phyloP scores from a whole-genome alignment of 2,329 filamentous ascomycete genomes.

The Karstenula rhodostoma region DNA sequence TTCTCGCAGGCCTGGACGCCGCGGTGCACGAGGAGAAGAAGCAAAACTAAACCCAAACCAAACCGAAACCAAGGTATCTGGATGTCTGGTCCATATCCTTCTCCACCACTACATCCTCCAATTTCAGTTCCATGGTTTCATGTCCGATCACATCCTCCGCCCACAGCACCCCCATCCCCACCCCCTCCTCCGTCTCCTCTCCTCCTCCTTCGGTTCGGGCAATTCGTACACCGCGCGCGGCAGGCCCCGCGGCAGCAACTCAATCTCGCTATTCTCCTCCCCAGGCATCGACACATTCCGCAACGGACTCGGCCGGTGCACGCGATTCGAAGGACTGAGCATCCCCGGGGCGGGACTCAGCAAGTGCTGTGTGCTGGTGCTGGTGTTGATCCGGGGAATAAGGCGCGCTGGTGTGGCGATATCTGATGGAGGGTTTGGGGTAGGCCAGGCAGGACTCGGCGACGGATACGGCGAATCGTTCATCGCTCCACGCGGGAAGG shows the following conservation, averaged over 20 bases:
- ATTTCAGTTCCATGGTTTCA: background rate
- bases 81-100: background rate
- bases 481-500: background rate
- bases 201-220: background rate
- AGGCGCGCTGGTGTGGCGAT: background rate
- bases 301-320: background rate
- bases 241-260: background rate
- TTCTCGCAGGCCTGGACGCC: constrained; percentile 65
- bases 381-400: background rate
- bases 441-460: background rate
- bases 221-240: background rate
- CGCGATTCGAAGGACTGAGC: background rate
- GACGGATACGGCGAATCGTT: background rate
- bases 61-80: background rate
- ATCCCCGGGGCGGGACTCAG: background rate
- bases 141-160: background rate
- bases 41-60: constrained; percentile 24
- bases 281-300: constrained; percentile 12
- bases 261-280: constrained; percentile 10
- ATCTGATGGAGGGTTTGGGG: background rate
- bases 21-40: constrained; percentile 47
- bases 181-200: no score
- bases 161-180: background rate
- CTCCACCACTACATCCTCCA: background rate
- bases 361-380: background rate